These are phyloP conservation scores for Elsinoe arachidis DNA, from an alignment of 2,329 filamentous ascomycete genomes.

Conservation along the genomic window DNA sequence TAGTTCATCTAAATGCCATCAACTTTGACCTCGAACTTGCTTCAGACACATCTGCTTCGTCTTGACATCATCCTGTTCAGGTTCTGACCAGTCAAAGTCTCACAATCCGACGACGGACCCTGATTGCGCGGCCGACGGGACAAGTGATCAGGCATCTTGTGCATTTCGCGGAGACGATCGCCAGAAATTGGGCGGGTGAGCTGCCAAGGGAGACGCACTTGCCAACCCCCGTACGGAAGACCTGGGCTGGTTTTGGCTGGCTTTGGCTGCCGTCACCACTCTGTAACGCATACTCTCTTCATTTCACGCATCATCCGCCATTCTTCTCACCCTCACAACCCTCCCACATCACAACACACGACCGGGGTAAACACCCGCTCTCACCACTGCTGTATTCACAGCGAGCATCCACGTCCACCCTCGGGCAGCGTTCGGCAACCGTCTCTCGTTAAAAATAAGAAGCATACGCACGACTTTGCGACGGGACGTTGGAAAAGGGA, in stretches of 20 bases:
- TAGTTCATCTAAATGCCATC: neutral
- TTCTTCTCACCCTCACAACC: neutral
- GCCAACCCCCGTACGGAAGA: neutral
- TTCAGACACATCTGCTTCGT: neutral
- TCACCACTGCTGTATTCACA: constrained; percentile 7
- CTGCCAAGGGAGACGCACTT: neutral
- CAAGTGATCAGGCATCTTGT: neutral
- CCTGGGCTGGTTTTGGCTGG: neutral
- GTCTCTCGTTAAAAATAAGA: constrained; percentile 14
- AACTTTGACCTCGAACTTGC: neutral
- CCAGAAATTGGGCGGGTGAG: neutral
- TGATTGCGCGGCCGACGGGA: constrained; percentile 5
- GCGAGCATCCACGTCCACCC: neutral
- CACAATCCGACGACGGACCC: constrained; percentile 8
- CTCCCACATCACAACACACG: neutral
- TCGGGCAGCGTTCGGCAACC: constrained; percentile 5
- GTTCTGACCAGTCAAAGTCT: constrained; percentile 1
- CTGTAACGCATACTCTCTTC: neutral
- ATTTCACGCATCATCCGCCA: constrained; percentile 7
- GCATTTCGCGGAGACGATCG: neutral
- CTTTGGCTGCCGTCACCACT: constrained; percentile 9
- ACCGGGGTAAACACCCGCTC: neutral
- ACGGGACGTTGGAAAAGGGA: constrained; percentile 12
- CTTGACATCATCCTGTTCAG: constrained; percentile 5
- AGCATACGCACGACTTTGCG: constrained; percentile 5